Evolutionary conservation across 2,329 filamentous ascomycete species (phyloP), one percentile per base, ranked within the genome.

Genomic region (Fonsecaea nubica): DNA sequence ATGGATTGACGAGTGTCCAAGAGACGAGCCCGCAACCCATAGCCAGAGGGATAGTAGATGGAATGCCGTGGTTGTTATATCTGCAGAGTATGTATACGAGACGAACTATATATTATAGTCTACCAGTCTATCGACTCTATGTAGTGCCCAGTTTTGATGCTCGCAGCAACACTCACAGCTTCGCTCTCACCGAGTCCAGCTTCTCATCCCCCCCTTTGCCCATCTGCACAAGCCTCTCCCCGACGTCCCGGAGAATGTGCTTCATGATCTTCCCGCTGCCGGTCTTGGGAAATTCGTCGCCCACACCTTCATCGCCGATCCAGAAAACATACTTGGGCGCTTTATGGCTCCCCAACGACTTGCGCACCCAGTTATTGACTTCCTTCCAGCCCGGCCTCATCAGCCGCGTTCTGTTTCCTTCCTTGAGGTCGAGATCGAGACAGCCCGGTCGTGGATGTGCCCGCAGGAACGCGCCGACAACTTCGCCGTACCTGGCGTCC

Each of bases 241-340:
- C 66, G 2, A 69, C 12, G 7, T 48, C 63, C 10, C 63, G 55
- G 12, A 69, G 63, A n/a, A 67, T 30, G 38, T 69, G 64, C 45
- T 69, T 69, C 62, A 67, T 65, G 35, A 54, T 45, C 78, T 91
- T 91, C 2, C 89, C 89, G 73, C 89, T 91, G 0, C 89, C 89
- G n/a, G 89, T 91, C 74, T 90, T 79, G 7, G 89, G 89, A 45
- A 89, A 82, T 1, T 81, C 79, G 0, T 73, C 72, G 1, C 86
- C 83, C 18, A 89, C 83, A 9, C 83, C 85, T 42, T 83, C 83
- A 69, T 86, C 79, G 0, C 91, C 91, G 32, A 93, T 83, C 85
- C 90, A 92, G 74, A 93, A 92, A 12, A 93, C 76, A 76, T 92
- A 85, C 8, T 85, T 81, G 0, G 91, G 91, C 3, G 89, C 87